Evolutionary conservation across 495 filamentous ascomycete genomes (phyloP).

Genomic region (Talaromyces trachyspermus): DNA sequence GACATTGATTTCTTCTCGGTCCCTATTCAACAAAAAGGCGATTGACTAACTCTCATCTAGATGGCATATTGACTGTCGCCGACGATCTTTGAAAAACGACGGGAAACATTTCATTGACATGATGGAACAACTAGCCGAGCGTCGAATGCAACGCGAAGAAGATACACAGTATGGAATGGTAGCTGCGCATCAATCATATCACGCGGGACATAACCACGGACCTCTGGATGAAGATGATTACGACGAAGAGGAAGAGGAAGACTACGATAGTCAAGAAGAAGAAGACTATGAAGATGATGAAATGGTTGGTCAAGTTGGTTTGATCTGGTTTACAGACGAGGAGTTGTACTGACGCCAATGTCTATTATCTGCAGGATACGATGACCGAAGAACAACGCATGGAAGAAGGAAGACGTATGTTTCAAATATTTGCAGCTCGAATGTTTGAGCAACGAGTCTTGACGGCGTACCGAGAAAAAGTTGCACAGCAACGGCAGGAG

Average conservation of each 20-base stretch:
- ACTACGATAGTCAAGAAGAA: conserved; percentile 83
- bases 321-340: conserved; percentile 8
- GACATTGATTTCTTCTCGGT: conserved; percentile 3
- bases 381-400: conserved; percentile 98
- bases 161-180: conserved; percentile 66
- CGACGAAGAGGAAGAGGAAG: conserved; percentile 70
- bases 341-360: conserved; percentile 24
- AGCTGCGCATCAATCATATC: conserved; percentile 52
- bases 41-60: conserved; percentile 41
- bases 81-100: conserved; percentile 99
- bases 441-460: conserved; percentile 99
- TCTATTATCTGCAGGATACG: conserved; percentile 57
- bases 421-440: conserved; percentile 96
- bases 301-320: conserved; percentile 47
- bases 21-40: conserved; percentile 5
- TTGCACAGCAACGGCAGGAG: conserved; percentile 82
- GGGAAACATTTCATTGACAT: conserved; percentile 99
- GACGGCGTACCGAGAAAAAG: conserved; percentile 94
- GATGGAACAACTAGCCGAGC: conserved; percentile 99
- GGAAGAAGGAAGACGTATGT: conserved; percentile 98
- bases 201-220: conserved; percentile 55
- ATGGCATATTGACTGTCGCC: conserved; percentile 96
- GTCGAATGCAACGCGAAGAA: conserved; percentile 92
- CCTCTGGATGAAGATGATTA: conserved; percentile 69
- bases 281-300: conserved; percentile 82